These are phyloP conservation scores for Salix udensis DNA, from an alignment of 345 rosid species.

Conservation along the genomic window DNA sequence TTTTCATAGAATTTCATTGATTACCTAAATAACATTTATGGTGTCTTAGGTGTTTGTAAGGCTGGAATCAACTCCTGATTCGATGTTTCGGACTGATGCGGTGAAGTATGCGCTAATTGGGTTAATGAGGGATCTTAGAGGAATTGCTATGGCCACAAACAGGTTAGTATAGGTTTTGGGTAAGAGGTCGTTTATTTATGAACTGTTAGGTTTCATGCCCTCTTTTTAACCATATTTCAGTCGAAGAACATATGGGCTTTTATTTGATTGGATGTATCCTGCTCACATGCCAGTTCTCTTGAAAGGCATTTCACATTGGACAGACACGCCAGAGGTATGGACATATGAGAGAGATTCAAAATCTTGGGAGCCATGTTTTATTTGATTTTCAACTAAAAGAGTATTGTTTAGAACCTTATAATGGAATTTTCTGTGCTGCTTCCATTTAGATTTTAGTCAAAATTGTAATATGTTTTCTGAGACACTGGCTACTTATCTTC, in stretches of 20 bases:
- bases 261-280: constrained; percentile 99
- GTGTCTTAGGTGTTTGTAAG: constrained; percentile 62
- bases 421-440: neutral
- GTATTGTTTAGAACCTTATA: neutral
- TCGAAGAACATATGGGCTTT: constrained; percentile 83
- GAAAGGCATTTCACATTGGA: constrained; percentile 89
- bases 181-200: neutral
- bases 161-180: constrained; percentile 37
- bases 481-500: neutral
- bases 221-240: constrained; percentile 43
- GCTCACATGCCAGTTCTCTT: constrained; percentile 90
- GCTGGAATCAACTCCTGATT: constrained; percentile 86
- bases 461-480: neutral
- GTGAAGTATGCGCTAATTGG: constrained; percentile 93
- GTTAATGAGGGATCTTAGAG: constrained; percentile 95
- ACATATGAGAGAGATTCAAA: neutral
- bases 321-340: constrained; percentile 94
- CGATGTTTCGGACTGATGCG: constrained; percentile 80
- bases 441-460: neutral
- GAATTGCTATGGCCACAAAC: constrained; percentile 95
- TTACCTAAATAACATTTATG: constrained; percentile 1
- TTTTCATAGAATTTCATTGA: neutral
- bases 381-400: neutral
- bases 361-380: neutral
- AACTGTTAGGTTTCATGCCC: neutral